Evolutionary conservation across 441 rosid species (phyloP).

Genomic region (Pelargonium cotyledonis): DNA sequence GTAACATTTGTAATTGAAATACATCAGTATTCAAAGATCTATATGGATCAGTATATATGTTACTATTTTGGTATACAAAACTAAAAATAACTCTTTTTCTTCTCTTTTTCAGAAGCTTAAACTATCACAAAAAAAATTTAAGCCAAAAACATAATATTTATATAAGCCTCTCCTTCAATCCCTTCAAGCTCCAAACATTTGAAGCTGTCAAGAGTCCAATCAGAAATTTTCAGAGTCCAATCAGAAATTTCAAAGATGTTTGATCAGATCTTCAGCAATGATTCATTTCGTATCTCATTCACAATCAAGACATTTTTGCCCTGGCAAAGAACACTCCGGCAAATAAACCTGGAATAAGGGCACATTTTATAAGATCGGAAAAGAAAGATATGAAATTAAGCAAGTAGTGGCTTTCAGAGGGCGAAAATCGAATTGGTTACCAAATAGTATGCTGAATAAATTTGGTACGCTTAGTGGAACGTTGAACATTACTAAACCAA

Average conservation of each 20-base stretch:
- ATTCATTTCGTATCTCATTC: background rate
- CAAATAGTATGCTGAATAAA: slow-evolving; percentile 75
- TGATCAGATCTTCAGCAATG: background rate
- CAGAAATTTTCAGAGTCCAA: background rate
- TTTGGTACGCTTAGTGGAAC: slow-evolving; percentile 71
- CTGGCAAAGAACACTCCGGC: slow-evolving; percentile 77
- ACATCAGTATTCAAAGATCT: no score
- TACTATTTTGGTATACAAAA: no score
- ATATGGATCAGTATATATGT: no score
- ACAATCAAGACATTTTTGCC: slow-evolving; percentile 72
- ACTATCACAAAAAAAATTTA: no score
- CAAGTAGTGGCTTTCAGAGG: background rate
- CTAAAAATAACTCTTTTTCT: no score
- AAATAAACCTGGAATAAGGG: slow-evolving; percentile 54
- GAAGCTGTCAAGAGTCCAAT: no score
- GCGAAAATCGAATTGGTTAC: slow-evolving; percentile 34
- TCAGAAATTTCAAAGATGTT: background rate
- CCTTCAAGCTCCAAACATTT: no score
- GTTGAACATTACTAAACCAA: slow-evolving; percentile 67
- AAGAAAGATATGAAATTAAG: background rate
- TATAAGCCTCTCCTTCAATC: no score
- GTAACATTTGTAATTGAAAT: no score
- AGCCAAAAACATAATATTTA: no score
- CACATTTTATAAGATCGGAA: background rate
- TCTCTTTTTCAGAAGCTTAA: no score